Percentiles rank a stretch among this genome's conserved stretches.
Conservation (phyloP, 768 basidiomycete genomes). For the Pholiota conissans region DNA sequence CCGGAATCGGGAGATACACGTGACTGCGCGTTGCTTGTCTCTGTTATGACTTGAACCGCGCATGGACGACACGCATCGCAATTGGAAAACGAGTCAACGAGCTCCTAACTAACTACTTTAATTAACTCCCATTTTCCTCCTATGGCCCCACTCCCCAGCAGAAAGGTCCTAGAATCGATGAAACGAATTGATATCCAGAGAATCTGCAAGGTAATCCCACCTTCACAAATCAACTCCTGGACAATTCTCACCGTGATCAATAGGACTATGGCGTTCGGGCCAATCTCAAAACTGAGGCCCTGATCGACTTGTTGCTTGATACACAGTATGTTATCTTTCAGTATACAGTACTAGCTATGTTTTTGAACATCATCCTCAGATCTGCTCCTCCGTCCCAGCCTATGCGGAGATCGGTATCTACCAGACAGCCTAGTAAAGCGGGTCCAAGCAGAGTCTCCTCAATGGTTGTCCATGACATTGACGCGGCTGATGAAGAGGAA, state of each 20-base stretch:
- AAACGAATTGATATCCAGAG: slow-evolving; percentile 51
- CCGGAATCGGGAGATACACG: slow-evolving; percentile 18
- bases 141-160: slow-evolving; percentile 44
- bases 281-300: slow-evolving; percentile 77
- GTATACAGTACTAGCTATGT: background rate
- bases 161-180: slow-evolving; percentile 44
- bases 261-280: slow-evolving; percentile 82
- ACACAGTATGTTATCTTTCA: slow-evolving; percentile 37
- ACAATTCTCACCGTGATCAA: slow-evolving; percentile 15
- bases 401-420: slow-evolving; percentile 34
- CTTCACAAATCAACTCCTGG: background rate
- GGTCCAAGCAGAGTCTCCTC: slow-evolving; percentile 43
- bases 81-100: slow-evolving; percentile 9
- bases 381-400: slow-evolving; percentile 29
- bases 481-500: slow-evolving; percentile 50
- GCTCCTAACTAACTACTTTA: slow-evolving; percentile 15
- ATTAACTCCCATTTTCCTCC: slow-evolving; percentile 9
- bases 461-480: slow-evolving; percentile 48
- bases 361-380: background rate
- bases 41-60: slow-evolving; percentile 49
- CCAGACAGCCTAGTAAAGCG: slow-evolving; percentile 35
- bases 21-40: slow-evolving; percentile 54
- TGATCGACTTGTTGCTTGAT: slow-evolving; percentile 74
- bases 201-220: slow-evolving; percentile 64
- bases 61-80: slow-evolving; percentile 26